Base-by-base conservation (phyloP, 2,329 filamentous ascomycete species). In the Colletotrichum ledebouriae region DNA sequence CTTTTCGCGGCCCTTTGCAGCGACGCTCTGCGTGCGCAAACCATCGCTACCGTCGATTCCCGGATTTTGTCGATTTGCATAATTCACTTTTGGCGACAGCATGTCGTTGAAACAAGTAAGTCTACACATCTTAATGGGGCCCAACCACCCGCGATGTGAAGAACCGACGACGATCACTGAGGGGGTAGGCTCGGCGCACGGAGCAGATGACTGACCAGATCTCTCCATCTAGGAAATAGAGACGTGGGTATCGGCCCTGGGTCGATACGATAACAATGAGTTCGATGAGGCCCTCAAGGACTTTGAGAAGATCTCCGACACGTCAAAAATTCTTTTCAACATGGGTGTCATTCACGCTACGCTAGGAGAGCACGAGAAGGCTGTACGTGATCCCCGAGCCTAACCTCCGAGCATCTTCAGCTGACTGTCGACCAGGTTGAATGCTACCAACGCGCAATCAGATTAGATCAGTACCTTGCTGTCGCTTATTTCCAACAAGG, bases 401-500 rank as follows among this genome's bases (percentile, higher is more conserved):
- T 41, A 9, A 49, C 44, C 34, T 62, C 42, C 39, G 22, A 34
- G 33, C 6, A 17, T 37, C 25, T 5, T 25, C 53, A 70, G 42
- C 72, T 74, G 57, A 75, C 49, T 57, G 10, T 67, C 67, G 64
- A 72, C 75, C 34, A 98, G 94, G 93, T 99, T 73, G 92, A 97
- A 80, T 96, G 91, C 80, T 99, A 98, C 78, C 94, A 98, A 83
- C 90, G 92, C 78, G 94, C 96, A 56, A 92, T 97, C 74, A 87
- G 90, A 71, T 86, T 98, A 65, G 96, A 99, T 76, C 92, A 96
- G 77, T 99, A 98, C 77, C 91, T 99, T 52, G 96, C 96, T 65
- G 94, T 99, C 67, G 95, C 96, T 68, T 98, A 98, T 79, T 99
- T 99, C 79, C 96, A 99, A 77, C 94, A 98, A 80, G 96, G 96